phyloP scores from a whole-genome alignment of 306 rosid genomes.

The Castanea crenata region DNA sequence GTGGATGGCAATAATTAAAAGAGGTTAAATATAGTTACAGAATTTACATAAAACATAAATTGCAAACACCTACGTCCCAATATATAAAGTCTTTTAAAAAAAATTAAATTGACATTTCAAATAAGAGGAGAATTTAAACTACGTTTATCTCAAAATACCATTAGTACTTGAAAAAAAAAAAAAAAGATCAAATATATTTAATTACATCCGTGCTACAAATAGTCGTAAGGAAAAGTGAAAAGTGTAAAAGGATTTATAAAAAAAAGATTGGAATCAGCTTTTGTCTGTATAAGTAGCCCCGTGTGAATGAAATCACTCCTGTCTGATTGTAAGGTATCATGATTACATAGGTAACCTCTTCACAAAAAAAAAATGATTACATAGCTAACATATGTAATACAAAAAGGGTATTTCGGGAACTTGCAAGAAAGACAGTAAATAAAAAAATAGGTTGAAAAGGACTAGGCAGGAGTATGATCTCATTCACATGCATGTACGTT shows the following conservation, averaged over 20 bases:
- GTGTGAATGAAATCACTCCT: background rate
- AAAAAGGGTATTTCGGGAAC: constrained; percentile 27
- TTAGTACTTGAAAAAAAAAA: too few species aligned
- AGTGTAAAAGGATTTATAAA: background rate
- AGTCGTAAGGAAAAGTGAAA: background rate
- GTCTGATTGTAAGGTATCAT: background rate
- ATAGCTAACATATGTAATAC: background rate
- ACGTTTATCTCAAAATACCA: too few species aligned
- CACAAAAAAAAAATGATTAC: too few species aligned
- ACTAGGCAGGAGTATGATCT: background rate
- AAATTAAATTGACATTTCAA: background rate
- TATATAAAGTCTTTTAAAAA: too few species aligned
- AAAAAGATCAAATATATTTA: too few species aligned
- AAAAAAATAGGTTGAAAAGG: constrained; percentile 8
- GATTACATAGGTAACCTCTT: too few species aligned
- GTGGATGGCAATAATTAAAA: too few species aligned
- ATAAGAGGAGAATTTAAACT: too few species aligned
- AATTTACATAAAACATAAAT: too few species aligned
- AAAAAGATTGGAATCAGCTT: background rate
- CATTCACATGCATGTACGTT: constrained; percentile 23
- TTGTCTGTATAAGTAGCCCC: background rate
- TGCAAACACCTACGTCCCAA: too few species aligned
- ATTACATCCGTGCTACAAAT: too few species aligned
- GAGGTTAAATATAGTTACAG: too few species aligned
- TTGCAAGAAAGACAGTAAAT: background rate